Evolutionary conservation across 2,329 filamentous ascomycete genomes (phyloP).

Genomic region (Ceratocystis alfenasii): DNA sequence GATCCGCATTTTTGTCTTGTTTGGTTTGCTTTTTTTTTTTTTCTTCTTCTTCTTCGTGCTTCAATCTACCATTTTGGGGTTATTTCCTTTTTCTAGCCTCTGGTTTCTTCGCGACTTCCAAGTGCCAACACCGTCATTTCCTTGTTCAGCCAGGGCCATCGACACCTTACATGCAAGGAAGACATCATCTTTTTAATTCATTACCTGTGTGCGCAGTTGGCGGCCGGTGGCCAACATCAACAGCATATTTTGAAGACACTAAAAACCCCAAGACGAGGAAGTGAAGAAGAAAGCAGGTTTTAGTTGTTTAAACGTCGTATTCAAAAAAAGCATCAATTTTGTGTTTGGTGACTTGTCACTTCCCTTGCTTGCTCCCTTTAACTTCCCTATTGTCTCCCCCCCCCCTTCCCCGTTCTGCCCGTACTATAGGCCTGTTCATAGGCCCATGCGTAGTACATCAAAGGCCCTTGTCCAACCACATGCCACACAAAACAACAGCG

Average conservation of each 20-base stretch:
- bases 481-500: background rate
- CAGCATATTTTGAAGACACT: background rate
- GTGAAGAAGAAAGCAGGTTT: slow-evolving; percentile 17
- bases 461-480: slow-evolving; percentile 5
- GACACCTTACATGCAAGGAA: background rate
- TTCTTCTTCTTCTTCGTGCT: background rate
- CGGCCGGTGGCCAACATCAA: background rate
- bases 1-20: background rate
- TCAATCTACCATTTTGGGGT: background rate
- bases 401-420: background rate
- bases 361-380: background rate
- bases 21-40: background rate
- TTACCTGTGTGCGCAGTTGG: too few relatives aligned
- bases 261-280: background rate
- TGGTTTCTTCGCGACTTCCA: background rate
- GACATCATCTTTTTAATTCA: too few relatives aligned
- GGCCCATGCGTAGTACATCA: background rate
- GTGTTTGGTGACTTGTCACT: background rate
- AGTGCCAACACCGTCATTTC: background rate
- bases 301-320: slow-evolving; percentile 18
- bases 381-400: background rate
- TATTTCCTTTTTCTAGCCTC: background rate
- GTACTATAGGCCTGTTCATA: background rate
- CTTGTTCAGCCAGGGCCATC: background rate
- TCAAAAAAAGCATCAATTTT: background rate